These are phyloP conservation scores for Mycogone perniciosa DNA, from an alignment of 2,329 filamentous ascomycete genomes.

Conservation along the genomic window DNA sequence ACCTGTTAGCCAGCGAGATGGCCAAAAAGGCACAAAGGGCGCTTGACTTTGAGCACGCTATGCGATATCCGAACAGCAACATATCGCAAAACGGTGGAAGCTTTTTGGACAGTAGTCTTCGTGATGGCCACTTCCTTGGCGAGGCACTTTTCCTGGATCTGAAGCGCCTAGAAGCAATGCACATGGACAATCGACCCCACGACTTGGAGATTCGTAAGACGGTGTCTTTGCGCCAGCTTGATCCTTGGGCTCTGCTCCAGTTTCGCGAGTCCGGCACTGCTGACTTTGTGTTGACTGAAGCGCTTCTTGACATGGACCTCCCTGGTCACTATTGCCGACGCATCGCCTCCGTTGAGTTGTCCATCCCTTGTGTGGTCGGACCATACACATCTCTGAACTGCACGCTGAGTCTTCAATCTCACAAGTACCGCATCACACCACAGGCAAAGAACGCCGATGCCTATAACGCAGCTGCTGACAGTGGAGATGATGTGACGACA, in stretches of 20 bases:
- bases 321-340: conserved; percentile 32
- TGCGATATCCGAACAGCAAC: background rate
- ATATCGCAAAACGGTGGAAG: background rate
- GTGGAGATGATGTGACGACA: background rate
- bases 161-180: background rate
- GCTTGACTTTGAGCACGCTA: background rate
- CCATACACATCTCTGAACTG: background rate
- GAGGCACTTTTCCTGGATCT: background rate
- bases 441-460: background rate
- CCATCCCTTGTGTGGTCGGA: conserved; percentile 22
- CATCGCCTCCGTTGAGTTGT: conserved; percentile 24
- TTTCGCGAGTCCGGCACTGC: too few relatives aligned
- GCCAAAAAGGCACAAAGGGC: background rate
- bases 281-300: too few relatives aligned
- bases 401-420: background rate
- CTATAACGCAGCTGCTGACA: background rate
- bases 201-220: background rate
- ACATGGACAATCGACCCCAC: background rate
- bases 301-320: conserved; percentile 21
- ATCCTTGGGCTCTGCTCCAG: background rate
- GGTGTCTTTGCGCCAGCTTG: background rate
- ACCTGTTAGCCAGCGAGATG: background rate
- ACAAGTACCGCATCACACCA: background rate
- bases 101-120: background rate
- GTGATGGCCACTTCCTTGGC: background rate